Evolutionary conservation across 768 basidiomycete genomes (phyloP), one percentile per base, ranked within the genome.

Genomic region (Serendipita sp.): DNA sequence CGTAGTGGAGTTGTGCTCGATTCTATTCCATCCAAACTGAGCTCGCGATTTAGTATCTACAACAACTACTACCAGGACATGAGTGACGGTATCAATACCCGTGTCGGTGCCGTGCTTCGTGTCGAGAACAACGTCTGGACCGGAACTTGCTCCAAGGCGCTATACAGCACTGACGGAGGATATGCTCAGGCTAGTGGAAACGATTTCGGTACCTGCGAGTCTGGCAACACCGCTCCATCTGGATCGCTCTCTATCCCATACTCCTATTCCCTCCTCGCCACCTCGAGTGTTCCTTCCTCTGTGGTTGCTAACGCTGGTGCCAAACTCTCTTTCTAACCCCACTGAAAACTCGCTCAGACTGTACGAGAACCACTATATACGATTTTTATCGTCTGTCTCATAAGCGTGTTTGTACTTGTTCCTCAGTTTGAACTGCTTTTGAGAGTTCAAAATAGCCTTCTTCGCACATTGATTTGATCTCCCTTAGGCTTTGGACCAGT

Each of bases 381-480:
- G n/a, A n/a, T n/a, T n/a, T n/a, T n/a, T n/a, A 42, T 42, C 42
- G 42, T 20, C 7, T 48, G n/a, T 7, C 7, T 48, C 24, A 58
- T 17, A 58, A 24, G 31, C 53, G 53, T 11, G 24, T n/a, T n/a
- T 58, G 53, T 11, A 28, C 30, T n/a, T 17, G 22, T 7, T 33
- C 53, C 53, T 58, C 45, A 7, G n/a, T 48, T 17, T 48, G 7
- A 9, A 20, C n/a, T 48, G 7, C 45, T 7, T 28, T 20, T 48
- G n/a, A 20, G 24, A 60, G 28, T 60, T 58, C 53, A 26, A 33
- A 50, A 24, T 63, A 68, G n/a, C 61, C 70, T 20, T 66, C 67
- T 64, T 76, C 74, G 63, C 83, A 87, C 22, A 86, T 71, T 3
- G 69, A 65, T 66, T 79, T 76, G 84, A 95, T 89, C 66, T 90